These are phyloP conservation scores for Ogataea paradorogensis DNA, from an alignment of 805 yeast genomes.

Conservation along the genomic window DNA sequence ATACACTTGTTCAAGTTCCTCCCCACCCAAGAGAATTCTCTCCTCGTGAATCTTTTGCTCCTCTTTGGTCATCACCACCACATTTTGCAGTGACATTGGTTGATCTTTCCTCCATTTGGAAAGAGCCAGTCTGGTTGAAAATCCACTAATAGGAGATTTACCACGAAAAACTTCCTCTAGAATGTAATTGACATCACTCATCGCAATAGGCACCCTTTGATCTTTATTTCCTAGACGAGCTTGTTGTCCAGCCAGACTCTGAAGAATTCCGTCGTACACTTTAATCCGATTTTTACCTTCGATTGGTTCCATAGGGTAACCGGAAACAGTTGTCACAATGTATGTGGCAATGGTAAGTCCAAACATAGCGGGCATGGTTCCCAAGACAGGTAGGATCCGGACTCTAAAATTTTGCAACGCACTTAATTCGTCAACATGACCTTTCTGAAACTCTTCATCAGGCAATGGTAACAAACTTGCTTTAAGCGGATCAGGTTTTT, in stretches of 20 bases:
- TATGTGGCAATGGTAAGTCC: conserved; percentile 88
- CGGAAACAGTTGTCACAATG: conserved; percentile 73
- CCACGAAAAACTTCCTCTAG: conserved; percentile 93
- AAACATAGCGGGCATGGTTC: conserved; percentile 96
- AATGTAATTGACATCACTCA: conserved; percentile 74
- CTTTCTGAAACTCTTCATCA: conserved; percentile 75
- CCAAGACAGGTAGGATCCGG: conserved; percentile 90
- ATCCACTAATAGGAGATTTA: conserved; percentile 82
- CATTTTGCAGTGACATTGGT: conserved; percentile 69
- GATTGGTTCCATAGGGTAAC: conserved; percentile 86
- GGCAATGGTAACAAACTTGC: conserved; percentile 84
- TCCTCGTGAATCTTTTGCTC: conserved; percentile 82
- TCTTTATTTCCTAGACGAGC: conserved; percentile 69
- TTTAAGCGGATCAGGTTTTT: conserved; percentile 94
- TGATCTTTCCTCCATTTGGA: conserved; percentile 78
- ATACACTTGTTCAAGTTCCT: conserved; percentile 61
- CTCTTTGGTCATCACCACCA: conserved; percentile 83
- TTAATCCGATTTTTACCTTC: conserved; percentile 88
- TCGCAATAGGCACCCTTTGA: conserved; percentile 71
- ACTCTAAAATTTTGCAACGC: conserved; percentile 90
- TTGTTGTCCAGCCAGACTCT: conserved; percentile 84
- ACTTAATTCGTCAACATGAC: conserved; percentile 81
- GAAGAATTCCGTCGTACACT: conserved; percentile 78
- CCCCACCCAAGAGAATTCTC: conserved; percentile 68
- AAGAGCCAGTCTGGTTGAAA: conserved; percentile 72